phyloP scores from a whole-genome alignment of 2,329 filamentous ascomycete species.

The Aspergillus alliaceus region DNA sequence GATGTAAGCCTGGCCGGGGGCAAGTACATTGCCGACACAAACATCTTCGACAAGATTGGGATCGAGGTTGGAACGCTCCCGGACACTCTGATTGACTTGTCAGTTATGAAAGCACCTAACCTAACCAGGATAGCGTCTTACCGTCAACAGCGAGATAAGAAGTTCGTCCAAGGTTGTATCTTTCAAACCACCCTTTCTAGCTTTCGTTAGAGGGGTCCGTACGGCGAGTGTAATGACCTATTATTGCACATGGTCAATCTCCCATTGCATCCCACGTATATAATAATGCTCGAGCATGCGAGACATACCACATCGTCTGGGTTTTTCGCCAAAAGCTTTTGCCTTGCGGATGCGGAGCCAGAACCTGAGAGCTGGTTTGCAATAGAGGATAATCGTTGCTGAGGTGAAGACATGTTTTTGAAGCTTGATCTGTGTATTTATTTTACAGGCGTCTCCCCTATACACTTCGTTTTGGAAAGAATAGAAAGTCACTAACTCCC shows the following conservation, averaged over 20 bases:
- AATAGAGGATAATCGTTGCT: conserved; percentile 43
- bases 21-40: conserved; percentile 80
- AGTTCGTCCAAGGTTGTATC: conserved; percentile 39
- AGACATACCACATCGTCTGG: conserved; percentile 41
- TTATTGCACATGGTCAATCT: neutral
- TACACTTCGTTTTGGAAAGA: neutral
- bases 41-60: conserved; percentile 85
- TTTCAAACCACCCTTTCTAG: conserved; percentile 41
- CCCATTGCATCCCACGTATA: neutral
- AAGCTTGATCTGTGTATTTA: neutral
- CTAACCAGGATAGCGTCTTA: conserved; percentile 13
- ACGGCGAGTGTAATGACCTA: conserved; percentile 44
- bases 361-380: conserved; percentile 39
- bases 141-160: conserved; percentile 38
- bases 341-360: conserved; percentile 25
- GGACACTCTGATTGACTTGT: conserved; percentile 54
- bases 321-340: conserved; percentile 36
- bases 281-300: neutral
- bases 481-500: neutral
- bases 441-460: neutral
- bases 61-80: conserved; percentile 82
- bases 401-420: conserved; percentile 37
- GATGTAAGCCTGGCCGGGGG: conserved; percentile 85
- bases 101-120: neutral
- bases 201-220: conserved; percentile 42